These are phyloP conservation scores for Mycosphaerella arachidis DNA, from an alignment of 2,329 filamentous ascomycete genomes.

Conservation along the genomic window DNA sequence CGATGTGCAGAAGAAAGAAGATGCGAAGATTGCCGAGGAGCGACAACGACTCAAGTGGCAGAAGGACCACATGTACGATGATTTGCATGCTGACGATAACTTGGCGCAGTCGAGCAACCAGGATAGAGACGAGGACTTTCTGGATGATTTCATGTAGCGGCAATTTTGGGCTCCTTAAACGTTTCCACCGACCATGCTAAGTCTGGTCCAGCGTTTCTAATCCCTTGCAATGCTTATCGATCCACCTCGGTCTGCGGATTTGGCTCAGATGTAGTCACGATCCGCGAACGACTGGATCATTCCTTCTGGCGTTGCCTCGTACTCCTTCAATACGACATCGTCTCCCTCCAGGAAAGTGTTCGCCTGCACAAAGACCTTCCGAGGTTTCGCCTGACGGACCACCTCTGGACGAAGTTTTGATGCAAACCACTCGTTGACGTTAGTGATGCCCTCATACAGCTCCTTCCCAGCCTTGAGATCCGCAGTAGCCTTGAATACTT, in stretches of 20 bases:
- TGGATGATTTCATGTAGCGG: slow-evolving; percentile 83
- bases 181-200: not conserved
- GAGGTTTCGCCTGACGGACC: slow-evolving; percentile 71
- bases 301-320: slow-evolving; percentile 73
- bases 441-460: slow-evolving; percentile 79
- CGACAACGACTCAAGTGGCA: slow-evolving; percentile 86
- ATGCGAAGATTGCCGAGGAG: slow-evolving; percentile 68
- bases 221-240: not conserved
- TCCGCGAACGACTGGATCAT: slow-evolving; percentile 69
- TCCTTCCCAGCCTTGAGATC: slow-evolving; percentile 72
- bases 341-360: slow-evolving; percentile 70
- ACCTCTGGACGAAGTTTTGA: slow-evolving; percentile 72
- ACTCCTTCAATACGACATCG: slow-evolving; percentile 74
- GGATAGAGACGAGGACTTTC: slow-evolving; percentile 69
- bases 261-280: slow-evolving; percentile 34
- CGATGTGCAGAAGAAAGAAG: slow-evolving; percentile 62
- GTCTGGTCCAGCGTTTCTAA: not conserved
- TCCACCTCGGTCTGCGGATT: not conserved
- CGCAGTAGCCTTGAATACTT: slow-evolving; percentile 87
- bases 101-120: slow-evolving; percentile 78
- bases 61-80: slow-evolving; percentile 97
- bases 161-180: not conserved
- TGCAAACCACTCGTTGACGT: slow-evolving; percentile 81
- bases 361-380: slow-evolving; percentile 89
- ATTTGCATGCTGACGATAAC: slow-evolving; percentile 79